phyloP scores from a whole-genome alignment of 257 asterid genomes.

The Fraxinus cuspidata region DNA sequence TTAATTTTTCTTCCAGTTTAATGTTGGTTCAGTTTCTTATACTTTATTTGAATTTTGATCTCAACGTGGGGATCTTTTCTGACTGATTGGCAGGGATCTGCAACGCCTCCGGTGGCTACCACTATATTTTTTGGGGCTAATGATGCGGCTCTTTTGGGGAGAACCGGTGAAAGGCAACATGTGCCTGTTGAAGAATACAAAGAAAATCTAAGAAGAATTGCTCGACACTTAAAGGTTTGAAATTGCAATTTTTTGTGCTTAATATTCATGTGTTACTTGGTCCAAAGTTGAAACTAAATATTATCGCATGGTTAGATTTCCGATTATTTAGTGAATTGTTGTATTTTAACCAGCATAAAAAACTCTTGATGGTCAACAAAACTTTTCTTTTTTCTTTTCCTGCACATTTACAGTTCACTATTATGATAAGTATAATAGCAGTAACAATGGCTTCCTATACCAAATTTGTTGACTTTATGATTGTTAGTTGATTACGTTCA shows the following conservation, averaged over 20 bases:
- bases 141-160: conserved; percentile 74
- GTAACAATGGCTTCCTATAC: not conserved
- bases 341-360: too few relatives aligned
- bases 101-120: conserved; percentile 59
- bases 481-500: not conserved
- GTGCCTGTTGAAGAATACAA: conserved; percentile 84
- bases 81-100: conserved; percentile 44
- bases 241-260: not conserved
- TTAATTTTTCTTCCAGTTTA: not conserved
- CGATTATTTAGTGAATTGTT: too few relatives aligned
- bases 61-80: not conserved
- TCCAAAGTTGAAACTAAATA: not conserved
- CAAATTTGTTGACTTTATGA: not conserved
- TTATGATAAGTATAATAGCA: not conserved
- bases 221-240: conserved; percentile 71
- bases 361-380: not conserved
- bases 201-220: conserved; percentile 66
- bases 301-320: not conserved
- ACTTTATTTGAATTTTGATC: not conserved
- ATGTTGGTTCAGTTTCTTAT: not conserved
- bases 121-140: conserved; percentile 91
- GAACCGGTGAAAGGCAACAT: conserved; percentile 78
- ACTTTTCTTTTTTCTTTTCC: too few relatives aligned
- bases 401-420: not conserved
- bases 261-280: not conserved